Conservation (phyloP, 306 rosid genomes). For the Quercus parvula region DNA sequence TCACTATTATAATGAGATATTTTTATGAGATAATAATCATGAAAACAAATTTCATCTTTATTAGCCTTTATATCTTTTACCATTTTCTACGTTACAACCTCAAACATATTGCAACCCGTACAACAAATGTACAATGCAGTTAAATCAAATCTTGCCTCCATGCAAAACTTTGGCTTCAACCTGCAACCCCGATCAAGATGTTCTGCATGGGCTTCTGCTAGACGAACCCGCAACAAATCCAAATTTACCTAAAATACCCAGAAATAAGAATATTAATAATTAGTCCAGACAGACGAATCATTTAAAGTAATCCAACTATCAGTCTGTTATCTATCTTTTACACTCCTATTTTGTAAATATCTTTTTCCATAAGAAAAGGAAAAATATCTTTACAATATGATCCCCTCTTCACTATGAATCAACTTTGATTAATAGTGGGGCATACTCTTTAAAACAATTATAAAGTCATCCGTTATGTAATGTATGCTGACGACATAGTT, state of each 20-base stretch:
- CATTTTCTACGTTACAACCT: constrained; percentile 49
- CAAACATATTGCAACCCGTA: constrained; percentile 63
- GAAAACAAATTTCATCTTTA: too few relatives aligned
- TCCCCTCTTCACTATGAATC: too few relatives aligned
- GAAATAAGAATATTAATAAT: not conserved
- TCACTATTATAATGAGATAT: too few relatives aligned
- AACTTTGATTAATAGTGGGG: too few relatives aligned
- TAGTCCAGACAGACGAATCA: not conserved
- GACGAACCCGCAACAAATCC: constrained; percentile 57
- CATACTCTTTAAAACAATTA: not conserved
- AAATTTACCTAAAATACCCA: constrained; percentile 51
- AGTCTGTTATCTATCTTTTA: too few relatives aligned
- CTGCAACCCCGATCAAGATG: constrained; percentile 77
- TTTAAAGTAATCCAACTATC: not conserved
- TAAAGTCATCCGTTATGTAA: not conserved
- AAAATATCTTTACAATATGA: too few relatives aligned
- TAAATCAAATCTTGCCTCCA: constrained; percentile 60
- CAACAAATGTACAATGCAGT: constrained; percentile 75
- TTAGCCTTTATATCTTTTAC: too few relatives aligned
- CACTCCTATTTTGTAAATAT: too few relatives aligned
- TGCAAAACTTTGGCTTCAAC: constrained; percentile 61
- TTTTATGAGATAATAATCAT: too few relatives aligned
- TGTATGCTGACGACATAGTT: too few relatives aligned
- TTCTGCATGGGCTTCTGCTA: constrained; percentile 63
- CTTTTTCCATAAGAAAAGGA: too few relatives aligned